Evolutionary conservation across 306 rosid species (phyloP), one percentile per base, ranked within the genome.

Genomic region (Clitoria ternatea): DNA sequence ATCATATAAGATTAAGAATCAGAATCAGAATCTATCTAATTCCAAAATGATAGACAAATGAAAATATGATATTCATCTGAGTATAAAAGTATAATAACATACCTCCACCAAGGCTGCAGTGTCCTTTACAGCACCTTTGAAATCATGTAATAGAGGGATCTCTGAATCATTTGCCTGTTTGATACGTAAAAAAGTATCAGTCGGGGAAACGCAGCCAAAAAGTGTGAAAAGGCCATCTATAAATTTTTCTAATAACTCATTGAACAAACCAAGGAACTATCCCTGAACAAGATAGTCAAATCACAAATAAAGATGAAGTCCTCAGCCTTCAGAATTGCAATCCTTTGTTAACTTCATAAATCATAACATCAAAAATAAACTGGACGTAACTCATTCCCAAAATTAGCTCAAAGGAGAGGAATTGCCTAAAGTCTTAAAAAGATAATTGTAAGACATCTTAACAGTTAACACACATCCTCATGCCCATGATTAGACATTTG

Each of bases 141-240:
- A 88, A 69, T 94, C 96, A 66, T 94, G 89, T 75, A 90, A 72
- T 54, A 94, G 82, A 27, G 98, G 98, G 69, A 94, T 90, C 83
- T 94, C 98, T 61, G 84, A 87, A 37, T 94, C 98, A 77, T 94
- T 90, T 73, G 84, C 98, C 98, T 92, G 74, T 42, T 65, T 69
- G 9, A 56, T 49, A 61, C n/a, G n/a, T 40, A 66, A 22, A 43
- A 27, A 64, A 78, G 29, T 15, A 77, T 80, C 49, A 86, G 49
- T 52, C 49, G 70, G 59, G 49, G 68, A 26, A 43, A 53, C 50
- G 30, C 17, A 48, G 8, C 52, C 33, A 33, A 24, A 76, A 66
- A 69, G 37, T 5, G 2, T 50, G 19, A 56, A 54, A 18, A 61
- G 15, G 8, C 14, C 14, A 66, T 70, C 47, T 33, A 66, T 14